phyloP scores from a whole-genome alignment of 2,329 filamentous ascomycete species.

The Pezicula carpinea region DNA sequence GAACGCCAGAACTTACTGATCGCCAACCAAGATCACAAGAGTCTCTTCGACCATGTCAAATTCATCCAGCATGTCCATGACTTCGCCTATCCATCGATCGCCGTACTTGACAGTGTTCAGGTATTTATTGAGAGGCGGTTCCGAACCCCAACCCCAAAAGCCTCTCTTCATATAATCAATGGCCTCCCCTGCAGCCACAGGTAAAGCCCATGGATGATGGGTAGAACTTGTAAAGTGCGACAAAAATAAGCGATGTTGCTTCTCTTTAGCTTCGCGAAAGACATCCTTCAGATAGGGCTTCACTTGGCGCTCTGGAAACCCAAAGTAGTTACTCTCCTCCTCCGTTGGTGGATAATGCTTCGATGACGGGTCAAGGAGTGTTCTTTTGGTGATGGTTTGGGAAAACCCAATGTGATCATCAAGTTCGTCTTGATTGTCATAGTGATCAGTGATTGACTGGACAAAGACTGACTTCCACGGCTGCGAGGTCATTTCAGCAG shows the following conservation, averaged over 20 bases:
- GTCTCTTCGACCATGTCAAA: constrained; percentile 39
- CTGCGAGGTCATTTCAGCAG: constrained; percentile 12
- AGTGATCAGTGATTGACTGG: constrained; percentile 35
- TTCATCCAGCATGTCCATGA: constrained; percentile 37
- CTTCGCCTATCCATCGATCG: constrained; percentile 34
- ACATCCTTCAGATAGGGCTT: constrained; percentile 34
- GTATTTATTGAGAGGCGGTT: constrained; percentile 32
- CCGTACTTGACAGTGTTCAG: constrained; percentile 36
- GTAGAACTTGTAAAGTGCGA: constrained; percentile 33
- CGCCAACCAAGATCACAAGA: constrained; percentile 41
- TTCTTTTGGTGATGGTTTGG: constrained; percentile 25
- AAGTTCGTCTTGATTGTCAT: constrained; percentile 32
- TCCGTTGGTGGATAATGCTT: constrained; percentile 24
- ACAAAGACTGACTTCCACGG: constrained; percentile 33
- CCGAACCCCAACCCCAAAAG: constrained; percentile 9
- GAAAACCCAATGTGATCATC: constrained; percentile 33
- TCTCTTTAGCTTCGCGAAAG: constrained; percentile 25
- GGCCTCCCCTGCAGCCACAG: constrained; percentile 25
- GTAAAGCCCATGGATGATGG: constrained; percentile 39
- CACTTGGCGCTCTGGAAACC: constrained; percentile 36
- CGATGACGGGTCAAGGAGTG: constrained; percentile 23
- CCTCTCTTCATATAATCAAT: constrained; percentile 27
- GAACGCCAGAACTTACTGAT: constrained; percentile 21
- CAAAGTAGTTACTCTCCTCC: constrained; percentile 38
- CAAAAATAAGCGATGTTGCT: constrained; percentile 30